Conservation (phyloP, 1,284 basidiomycete genomes). For the Stereum hirsutum region DNA sequence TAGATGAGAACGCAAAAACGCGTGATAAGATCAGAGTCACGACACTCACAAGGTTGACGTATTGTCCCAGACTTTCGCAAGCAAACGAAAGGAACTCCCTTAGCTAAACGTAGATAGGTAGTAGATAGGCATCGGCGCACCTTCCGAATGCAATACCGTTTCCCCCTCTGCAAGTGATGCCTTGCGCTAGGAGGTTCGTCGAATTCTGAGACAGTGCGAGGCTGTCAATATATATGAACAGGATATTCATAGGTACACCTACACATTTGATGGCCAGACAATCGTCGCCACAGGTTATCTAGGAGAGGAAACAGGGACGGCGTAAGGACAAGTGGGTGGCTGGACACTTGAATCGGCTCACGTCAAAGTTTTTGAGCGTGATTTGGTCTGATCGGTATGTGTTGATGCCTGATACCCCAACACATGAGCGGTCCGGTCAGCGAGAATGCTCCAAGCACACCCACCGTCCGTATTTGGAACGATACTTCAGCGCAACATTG, state of each 20-base stretch:
- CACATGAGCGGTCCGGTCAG: neutral
- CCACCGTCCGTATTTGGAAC: conserved; percentile 59
- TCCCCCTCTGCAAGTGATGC: conserved; percentile 51
- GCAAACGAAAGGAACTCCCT: too few relatives aligned
- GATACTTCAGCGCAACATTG: conserved; percentile 26
- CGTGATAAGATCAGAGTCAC: too few relatives aligned
- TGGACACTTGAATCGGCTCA: conserved; percentile 13
- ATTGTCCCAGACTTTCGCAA: conserved; percentile 58
- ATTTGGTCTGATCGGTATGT: conserved; percentile 49
- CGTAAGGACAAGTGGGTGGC: neutral
- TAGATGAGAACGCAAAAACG: too few relatives aligned
- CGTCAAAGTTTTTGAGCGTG: conserved; percentile 44
- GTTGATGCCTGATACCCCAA: conserved; percentile 27
- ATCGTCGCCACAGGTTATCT: conserved; percentile 54
- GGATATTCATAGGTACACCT: conserved; percentile 14
- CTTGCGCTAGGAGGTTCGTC: conserved; percentile 39
- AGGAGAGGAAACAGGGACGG: neutral
- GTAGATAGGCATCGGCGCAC: too few relatives aligned
- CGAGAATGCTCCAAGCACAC: neutral
- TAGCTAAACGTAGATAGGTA: too few relatives aligned
- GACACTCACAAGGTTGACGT: conserved; percentile 36
- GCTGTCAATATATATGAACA: neutral
- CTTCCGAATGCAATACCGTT: conserved; percentile 58
- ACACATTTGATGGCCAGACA: conserved; percentile 62
- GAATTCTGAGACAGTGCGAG: conserved; percentile 34